Base-by-base conservation (phyloP, 1,284 basidiomycete genomes). In the Ustilago bromivora region DNA sequence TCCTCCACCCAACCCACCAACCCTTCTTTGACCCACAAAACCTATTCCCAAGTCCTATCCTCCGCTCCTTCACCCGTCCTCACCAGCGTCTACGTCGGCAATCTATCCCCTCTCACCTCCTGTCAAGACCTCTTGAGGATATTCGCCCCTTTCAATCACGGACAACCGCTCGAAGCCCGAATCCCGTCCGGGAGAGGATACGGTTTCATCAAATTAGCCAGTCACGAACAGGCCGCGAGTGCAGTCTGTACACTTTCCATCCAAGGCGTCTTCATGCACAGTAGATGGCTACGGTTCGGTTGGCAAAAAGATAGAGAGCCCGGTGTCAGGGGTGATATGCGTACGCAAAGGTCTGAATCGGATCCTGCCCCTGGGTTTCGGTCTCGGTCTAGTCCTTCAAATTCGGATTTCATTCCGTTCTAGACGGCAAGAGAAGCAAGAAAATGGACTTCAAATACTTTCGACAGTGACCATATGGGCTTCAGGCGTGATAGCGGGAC, bases 181-280 rank as follows among this genome's bases (percentile, higher is more conserved):
- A 73, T 77, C 7, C 76, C 79, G 87, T 91, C 95, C 66, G 96
- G 98, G 88, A 92, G 95, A 71, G 96, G 96, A 36, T 98, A 98
- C 86, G 96, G 96, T 0, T 99, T 99, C 85, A 95, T 98, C 86
- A 98, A 98, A 88, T 90, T 98, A 66, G 96, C 98, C 87, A 95
- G 94, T 53, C 96, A 98, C 87, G 95, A 97, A 86, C 95, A 97
- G 85, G 96, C 96, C 59, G 95, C 96, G 12, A 92, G 94, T 91
- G 96, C 96, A 34, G 98, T 99, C 83, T 92, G 95, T 73, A 93
- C 96, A 84, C 89, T 98, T 61, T 57, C 54, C 46, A 67, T 59
- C 40, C 94, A 96, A 87, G 95, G 96, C 62, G 93, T 94, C 87
- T 93, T 94, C 89, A 93, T 98, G 35, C 96, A 98, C 82, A 96